These are phyloP conservation scores for Exophiala alcalophila DNA, from an alignment of 2,329 filamentous ascomycete species.

Conservation along the genomic window DNA sequence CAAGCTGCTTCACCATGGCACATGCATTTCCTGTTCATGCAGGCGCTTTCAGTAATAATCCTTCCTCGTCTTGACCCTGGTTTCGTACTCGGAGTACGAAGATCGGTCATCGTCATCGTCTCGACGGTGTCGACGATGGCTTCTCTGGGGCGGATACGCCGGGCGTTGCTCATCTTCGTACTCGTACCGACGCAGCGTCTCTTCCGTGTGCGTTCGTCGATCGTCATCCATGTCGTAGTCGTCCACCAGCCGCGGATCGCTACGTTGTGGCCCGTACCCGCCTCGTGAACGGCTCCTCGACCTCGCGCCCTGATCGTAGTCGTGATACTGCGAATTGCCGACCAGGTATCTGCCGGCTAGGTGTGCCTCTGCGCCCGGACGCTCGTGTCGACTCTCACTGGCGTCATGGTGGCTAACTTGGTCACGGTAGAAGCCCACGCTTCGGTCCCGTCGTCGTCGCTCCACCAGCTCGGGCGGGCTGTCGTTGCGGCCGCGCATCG, in stretches of 20 bases:
- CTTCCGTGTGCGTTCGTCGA: slow-evolving; percentile 20
- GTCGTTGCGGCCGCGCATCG: slow-evolving; percentile 21
- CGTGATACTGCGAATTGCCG: slow-evolving; percentile 10
- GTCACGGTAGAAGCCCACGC: slow-evolving; percentile 24
- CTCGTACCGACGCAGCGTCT: slow-evolving; percentile 24
- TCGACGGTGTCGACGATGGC: slow-evolving; percentile 12
- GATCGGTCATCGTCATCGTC: slow-evolving; percentile 22
- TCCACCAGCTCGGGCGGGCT: slow-evolving; percentile 13
- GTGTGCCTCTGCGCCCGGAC: slow-evolving; percentile 27
- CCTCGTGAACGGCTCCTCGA: slow-evolving; percentile 34
- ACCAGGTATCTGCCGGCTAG: slow-evolving; percentile 24
- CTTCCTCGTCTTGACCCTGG: slow-evolving; percentile 9
- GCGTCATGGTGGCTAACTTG: slow-evolving; percentile 26
- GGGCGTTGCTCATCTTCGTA: slow-evolving; percentile 19
- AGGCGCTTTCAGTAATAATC: slow-evolving; percentile 22
- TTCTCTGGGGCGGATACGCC: slow-evolving; percentile 18
- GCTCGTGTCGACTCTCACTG: slow-evolving; percentile 25
- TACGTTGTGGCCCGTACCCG: slow-evolving; percentile 30
- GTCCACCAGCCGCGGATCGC: slow-evolving; percentile 31
- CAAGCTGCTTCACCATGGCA: too few relatives aligned
- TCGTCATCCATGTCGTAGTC: slow-evolving; percentile 31
- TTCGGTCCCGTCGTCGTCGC: slow-evolving; percentile 14
- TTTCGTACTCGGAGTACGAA: slow-evolving; percentile 18
- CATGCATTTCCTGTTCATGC: too few relatives aligned
- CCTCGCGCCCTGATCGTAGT: slow-evolving; percentile 16